phyloP scores from a whole-genome alignment of 2,329 filamentous ascomycete species.

The Dryadomyces quercivorus region DNA sequence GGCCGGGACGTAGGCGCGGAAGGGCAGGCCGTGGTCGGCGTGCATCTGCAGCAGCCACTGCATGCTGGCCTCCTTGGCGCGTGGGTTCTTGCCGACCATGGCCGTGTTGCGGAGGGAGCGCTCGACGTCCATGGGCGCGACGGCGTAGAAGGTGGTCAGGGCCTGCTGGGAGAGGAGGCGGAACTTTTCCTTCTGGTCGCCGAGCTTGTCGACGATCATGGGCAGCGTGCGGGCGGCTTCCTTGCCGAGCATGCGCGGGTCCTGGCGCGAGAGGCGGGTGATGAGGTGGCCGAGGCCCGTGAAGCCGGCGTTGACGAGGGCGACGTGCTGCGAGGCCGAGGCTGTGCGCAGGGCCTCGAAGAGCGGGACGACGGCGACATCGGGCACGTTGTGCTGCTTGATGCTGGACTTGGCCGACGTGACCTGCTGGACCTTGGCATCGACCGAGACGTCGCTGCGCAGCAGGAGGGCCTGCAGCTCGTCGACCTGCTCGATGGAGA shows the following conservation, averaged over 20 bases:
- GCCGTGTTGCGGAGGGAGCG: constrained; percentile 65
- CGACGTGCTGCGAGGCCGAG: constrained; percentile 63
- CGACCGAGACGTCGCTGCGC: constrained; percentile 43
- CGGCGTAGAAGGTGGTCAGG: constrained; percentile 64
- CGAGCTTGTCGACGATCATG: constrained; percentile 70
- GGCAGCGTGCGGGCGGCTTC: constrained; percentile 62
- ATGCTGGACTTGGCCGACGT: constrained; percentile 73
- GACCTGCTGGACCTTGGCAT: constrained; percentile 51
- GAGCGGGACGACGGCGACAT: constrained; percentile 55
- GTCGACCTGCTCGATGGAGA: constrained; percentile 26
- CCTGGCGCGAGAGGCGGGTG: constrained; percentile 75
- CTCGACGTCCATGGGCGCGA: constrained; percentile 63
- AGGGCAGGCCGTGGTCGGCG: constrained; percentile 64
- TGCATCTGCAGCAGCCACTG: constrained; percentile 85
- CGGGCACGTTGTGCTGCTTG: constrained; percentile 84
- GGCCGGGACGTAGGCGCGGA: constrained; percentile 69
- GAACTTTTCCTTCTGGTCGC: constrained; percentile 79
- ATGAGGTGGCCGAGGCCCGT: constrained; percentile 79
- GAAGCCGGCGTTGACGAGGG: constrained; percentile 71
- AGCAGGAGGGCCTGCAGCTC: constrained; percentile 26
- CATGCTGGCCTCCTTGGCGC: constrained; percentile 76
- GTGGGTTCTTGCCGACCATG: constrained; percentile 66
- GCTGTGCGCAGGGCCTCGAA: constrained; percentile 74
- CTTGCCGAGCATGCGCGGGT: constrained; percentile 59
- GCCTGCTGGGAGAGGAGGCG: constrained; percentile 62